Percentiles rank a stretch among this genome's conserved stretches.
These are phyloP conservation scores for Drechslerella coelobrocha DNA, from an alignment of 2,329 filamentous ascomycete genomes.

Conservation along the genomic window DNA sequence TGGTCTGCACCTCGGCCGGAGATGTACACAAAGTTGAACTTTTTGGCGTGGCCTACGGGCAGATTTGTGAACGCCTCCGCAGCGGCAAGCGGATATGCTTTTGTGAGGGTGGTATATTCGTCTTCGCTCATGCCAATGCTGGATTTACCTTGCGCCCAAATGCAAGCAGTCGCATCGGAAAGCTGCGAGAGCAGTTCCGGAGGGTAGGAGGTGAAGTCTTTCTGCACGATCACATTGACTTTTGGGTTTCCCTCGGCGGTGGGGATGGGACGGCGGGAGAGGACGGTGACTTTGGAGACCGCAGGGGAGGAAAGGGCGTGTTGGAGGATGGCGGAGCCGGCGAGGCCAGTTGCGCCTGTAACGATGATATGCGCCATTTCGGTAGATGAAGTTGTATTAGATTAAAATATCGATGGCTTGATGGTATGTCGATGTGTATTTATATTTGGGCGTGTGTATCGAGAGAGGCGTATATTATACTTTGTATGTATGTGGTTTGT, in stretches of 20 bases:
- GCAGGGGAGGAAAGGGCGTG: constrained; percentile 65
- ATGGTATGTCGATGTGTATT: neutral
- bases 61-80: constrained; percentile 67
- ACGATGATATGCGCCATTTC: constrained; percentile 69
- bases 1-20: constrained; percentile 65
- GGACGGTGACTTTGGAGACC: constrained; percentile 71
- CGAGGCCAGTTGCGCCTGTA: constrained; percentile 72
- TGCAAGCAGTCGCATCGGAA: constrained; percentile 70
- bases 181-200: constrained; percentile 67
- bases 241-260: constrained; percentile 70
- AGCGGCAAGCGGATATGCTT: constrained; percentile 70
- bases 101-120: constrained; percentile 73
- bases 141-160: constrained; percentile 68
- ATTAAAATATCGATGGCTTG: neutral
- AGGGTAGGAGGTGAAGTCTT: constrained; percentile 70
- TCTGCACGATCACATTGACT: constrained; percentile 71
- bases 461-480: no score
- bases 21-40: constrained; percentile 75
- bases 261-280: constrained; percentile 70
- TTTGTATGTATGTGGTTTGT: neutral
- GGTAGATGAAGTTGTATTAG: constrained; percentile 56
- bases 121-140: constrained; percentile 55
- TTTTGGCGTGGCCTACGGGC: constrained; percentile 57
- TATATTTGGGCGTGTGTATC: neutral
- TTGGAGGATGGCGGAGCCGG: constrained; percentile 69